Evolutionary conservation across 164 flowering plant genomes (phyloP), one percentile per base, ranked within the genome.

Genomic region (Vitis cinerea): DNA sequence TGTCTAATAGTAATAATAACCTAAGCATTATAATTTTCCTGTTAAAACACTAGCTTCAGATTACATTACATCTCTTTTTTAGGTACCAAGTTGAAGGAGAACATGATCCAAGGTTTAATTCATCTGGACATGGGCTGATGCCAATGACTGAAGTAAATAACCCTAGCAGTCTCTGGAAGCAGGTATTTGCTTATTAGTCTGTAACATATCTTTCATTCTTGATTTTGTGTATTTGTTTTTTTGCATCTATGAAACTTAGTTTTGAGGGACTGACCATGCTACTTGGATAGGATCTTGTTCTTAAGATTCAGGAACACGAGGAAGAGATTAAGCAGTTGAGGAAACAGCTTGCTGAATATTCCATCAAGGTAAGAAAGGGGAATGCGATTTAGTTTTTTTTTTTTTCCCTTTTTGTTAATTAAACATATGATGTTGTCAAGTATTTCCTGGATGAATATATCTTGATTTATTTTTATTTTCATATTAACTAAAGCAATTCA

Each of bases 321-420:
- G 91, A 93, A 73, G 99, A 96, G 79, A 89, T 90, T 79, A 48
- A 75, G 75, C 93, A 81, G 78, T 76, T 92, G 65, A 80, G 87
- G 66, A 93, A 81, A 70, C 92, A 90, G 81, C 90, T 96, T 68
- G 80, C 89, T 69, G 97, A 96, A 49, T 93, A 84, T 83, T 85
- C 94, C 48, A 68, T 87, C 53, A 96, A 85, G 91, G 99, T 86
- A 72, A 63, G 60, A 49, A 55, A 3, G 11, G 7, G 37, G 50
- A 8, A 3, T 16, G 17, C 12, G 31, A 8, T 27, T 30, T 59
- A 2, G 6, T 1, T 49, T 29, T 27, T 49, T 29, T 27, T 50
- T 69, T 51, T 8, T 9, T 3, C 10, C 44, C 44, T 37, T 37
- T 37, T 3, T 37, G 44, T 37, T 6, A 37, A 37, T 37, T 7